Percentiles rank a stretch among this genome's conserved stretches.
Evolutionary conservation across 768 basidiomycete species (phyloP).

Genomic region (Rhodosporidiobolus odoratus): DNA sequence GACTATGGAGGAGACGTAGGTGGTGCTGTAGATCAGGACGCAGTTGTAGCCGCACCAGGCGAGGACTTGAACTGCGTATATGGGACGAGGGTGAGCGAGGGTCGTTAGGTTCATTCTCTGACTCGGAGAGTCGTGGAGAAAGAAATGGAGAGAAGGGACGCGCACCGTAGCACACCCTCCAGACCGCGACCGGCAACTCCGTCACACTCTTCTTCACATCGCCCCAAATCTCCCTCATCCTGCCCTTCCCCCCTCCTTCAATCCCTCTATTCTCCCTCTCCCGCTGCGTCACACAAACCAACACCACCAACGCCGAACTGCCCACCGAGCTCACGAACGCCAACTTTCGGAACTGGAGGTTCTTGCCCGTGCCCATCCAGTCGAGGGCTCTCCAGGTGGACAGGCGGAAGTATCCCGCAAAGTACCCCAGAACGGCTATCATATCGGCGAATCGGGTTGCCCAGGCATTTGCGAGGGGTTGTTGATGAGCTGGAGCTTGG

Average conservation of each 20-base stretch:
- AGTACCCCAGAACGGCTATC: constrained; percentile 80
- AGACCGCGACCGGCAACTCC: constrained; percentile 27
- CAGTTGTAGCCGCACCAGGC: constrained; percentile 38
- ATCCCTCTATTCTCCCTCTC: constrained; percentile 44
- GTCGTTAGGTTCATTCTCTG: too few species aligned
- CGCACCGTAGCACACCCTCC: constrained; percentile 37
- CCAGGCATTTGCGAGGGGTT: constrained; percentile 92
- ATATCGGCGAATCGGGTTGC: constrained; percentile 93
- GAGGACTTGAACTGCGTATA: constrained; percentile 32
- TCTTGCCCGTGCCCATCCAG: constrained; percentile 54
- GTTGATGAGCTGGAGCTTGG: constrained; percentile 78
- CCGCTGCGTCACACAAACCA: constrained; percentile 71
- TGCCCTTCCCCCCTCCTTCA: constrained; percentile 3
- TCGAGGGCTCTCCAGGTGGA: constrained; percentile 62
- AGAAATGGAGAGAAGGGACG: background rate
- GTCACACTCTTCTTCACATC: constrained; percentile 48
- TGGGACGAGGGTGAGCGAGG: background rate
- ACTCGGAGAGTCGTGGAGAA: too few species aligned
- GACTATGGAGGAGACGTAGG: constrained; percentile 35
- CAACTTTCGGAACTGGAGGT: constrained; percentile 91
- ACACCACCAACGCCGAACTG: constrained; percentile 71
- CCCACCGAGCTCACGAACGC: constrained; percentile 77
- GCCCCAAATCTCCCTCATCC: constrained; percentile 8
- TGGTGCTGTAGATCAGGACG: constrained; percentile 32
- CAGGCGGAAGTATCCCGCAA: constrained; percentile 61